These are phyloP conservation scores for Cryptococcus floricola DNA, from an alignment of 1,284 basidiomycete species.

Conservation along the genomic window DNA sequence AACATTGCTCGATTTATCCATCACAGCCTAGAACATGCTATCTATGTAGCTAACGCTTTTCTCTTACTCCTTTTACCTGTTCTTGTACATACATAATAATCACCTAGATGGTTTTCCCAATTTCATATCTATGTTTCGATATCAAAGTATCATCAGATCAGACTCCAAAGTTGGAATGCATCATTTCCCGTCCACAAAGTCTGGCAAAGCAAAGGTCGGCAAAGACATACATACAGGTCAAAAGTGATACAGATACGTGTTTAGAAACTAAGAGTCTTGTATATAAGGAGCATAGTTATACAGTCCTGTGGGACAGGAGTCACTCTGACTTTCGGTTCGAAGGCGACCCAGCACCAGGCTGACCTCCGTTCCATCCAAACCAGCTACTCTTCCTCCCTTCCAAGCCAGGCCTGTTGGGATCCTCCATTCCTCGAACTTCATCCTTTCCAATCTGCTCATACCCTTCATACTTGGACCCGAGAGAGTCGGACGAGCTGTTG, in stretches of 20 bases:
- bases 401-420: conserved; percentile 14
- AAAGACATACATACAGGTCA: no score
- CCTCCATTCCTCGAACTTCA: conserved; percentile 24
- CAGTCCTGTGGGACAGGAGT: neutral
- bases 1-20: neutral
- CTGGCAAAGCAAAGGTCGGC: no score
- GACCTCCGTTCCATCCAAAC: conserved; percentile 26
- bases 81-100: neutral
- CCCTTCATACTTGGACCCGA: conserved; percentile 20
- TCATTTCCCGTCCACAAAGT: no score
- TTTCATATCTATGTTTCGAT: neutral
- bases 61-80: neutral
- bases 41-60: neutral
- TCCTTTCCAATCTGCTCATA: conserved; percentile 39
- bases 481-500: neutral
- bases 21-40: neutral
- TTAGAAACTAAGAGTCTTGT: no score
- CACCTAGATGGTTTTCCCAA: no score
- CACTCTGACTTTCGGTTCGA: no score
- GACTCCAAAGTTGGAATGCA: neutral
- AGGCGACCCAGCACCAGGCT: neutral
- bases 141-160: neutral
- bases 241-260: no score
- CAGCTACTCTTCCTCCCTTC: conserved; percentile 36
- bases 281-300: no score